Conservation (phyloP, 768 basidiomycete species). For the Agrocybe praecox region DNA sequence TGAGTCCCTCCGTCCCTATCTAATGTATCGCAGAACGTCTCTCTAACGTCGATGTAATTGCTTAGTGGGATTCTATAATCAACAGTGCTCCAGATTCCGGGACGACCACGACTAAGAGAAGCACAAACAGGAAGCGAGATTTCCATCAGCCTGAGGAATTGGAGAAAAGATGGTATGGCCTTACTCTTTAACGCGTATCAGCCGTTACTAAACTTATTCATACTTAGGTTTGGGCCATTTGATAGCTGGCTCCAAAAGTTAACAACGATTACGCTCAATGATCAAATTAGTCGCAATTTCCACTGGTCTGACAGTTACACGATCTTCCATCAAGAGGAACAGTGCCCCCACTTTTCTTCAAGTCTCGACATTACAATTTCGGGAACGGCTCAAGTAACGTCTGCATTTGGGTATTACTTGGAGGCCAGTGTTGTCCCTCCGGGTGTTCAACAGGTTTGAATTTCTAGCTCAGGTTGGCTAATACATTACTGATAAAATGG, state of each 20-base stretch:
- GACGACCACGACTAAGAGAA: conserved; percentile 12
- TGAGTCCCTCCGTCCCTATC: neutral
- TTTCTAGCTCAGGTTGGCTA: neutral
- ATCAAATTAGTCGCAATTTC: conserved; percentile 14
- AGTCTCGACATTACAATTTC: conserved; percentile 19
- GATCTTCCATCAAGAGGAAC: conserved; percentile 23
- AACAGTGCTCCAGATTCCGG: conserved; percentile 18
- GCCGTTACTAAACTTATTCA: neutral
- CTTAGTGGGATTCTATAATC: conserved; percentile 17
- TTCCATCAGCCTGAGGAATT: conserved; percentile 18
- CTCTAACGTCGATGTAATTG: no score
- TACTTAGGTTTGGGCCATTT: conserved; percentile 20
- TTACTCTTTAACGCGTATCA: neutral
- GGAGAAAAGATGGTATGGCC: conserved; percentile 18
- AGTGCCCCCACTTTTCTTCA: conserved; percentile 21
- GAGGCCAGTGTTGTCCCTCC: conserved; percentile 24
- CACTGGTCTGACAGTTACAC: conserved; percentile 21
- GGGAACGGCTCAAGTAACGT: conserved; percentile 10
- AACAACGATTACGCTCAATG: conserved; percentile 12
- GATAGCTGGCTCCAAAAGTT: conserved; percentile 20
- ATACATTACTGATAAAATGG: no score
- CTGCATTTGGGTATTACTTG: conserved; percentile 23
- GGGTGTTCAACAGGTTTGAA: conserved; percentile 15
- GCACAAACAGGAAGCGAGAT: conserved; percentile 12
- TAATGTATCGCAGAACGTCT: no score